Evolutionary conservation across 2,329 filamentous ascomycete species (phyloP).

Genomic region (Arthrobotrys musiformis): DNA sequence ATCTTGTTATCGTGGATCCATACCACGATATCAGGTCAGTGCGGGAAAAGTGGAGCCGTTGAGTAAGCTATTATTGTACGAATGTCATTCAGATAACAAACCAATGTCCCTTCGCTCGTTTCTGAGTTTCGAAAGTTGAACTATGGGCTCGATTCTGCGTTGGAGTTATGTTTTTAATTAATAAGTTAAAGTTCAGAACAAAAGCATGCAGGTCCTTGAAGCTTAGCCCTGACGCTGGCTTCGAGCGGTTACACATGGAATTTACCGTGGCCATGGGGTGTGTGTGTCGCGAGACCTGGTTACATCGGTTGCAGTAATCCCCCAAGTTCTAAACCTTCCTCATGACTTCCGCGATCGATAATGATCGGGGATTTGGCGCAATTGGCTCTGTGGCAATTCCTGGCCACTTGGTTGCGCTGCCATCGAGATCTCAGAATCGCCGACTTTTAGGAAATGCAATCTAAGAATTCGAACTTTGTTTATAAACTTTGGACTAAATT

Average conservation of each 20-base stretch:
- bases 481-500: too few relatives aligned
- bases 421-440: not conserved
- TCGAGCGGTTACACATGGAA: conserved; percentile 7
- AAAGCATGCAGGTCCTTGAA: conserved; percentile 9
- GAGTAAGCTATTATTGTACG: not conserved
- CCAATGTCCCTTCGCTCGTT: conserved; percentile 3
- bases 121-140: not conserved
- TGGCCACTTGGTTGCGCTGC: too few relatives aligned
- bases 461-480: not conserved
- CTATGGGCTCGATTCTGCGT: not conserved
- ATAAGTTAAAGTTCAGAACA: conserved; percentile 16
- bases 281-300: not conserved
- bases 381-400: not conserved
- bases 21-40: not conserved
- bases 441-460: not conserved
- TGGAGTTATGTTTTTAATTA: not conserved
- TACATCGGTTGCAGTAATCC: not conserved
- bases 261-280: too few relatives aligned
- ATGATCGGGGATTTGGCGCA: not conserved
- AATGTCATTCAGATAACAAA: not conserved
- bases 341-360: not conserved
- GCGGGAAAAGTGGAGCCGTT: not conserved
- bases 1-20: conserved; percentile 18
- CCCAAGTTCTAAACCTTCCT: too few relatives aligned
- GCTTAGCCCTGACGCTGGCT: not conserved